These are phyloP conservation scores for Zasmidium angulare DNA, from an alignment of 2,329 filamentous ascomycete species.

Conservation along the genomic window DNA sequence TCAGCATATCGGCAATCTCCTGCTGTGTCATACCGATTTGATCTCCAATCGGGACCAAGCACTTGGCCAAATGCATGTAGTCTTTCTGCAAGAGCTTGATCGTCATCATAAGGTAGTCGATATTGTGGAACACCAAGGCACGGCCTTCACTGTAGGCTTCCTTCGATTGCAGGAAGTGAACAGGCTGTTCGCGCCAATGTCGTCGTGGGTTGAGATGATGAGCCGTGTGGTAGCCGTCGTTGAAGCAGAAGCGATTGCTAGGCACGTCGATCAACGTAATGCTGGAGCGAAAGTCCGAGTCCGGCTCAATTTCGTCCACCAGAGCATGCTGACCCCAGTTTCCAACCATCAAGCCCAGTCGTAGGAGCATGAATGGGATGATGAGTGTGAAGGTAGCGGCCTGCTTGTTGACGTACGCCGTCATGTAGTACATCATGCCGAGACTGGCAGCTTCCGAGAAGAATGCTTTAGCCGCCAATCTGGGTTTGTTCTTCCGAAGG, in stretches of 20 bases:
- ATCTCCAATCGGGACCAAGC: conserved; percentile 71
- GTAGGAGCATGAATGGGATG: conserved; percentile 64
- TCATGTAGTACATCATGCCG: conserved; percentile 50
- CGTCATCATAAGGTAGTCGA: conserved; percentile 78
- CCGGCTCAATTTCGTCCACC: conserved; percentile 71
- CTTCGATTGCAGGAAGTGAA: conserved; percentile 70
- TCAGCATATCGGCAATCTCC: conserved; percentile 63
- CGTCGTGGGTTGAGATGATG: conserved; percentile 76
- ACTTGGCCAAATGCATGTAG: conserved; percentile 67
- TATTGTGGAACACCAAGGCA: conserved; percentile 76
- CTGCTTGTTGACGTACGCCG: conserved; percentile 46
- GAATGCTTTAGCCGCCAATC: conserved; percentile 55
- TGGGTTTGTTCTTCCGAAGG: conserved; percentile 58
- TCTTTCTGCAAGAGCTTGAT: conserved; percentile 67
- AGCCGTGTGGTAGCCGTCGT: conserved; percentile 79
- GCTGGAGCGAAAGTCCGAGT: conserved; percentile 76
- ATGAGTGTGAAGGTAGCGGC: conserved; percentile 66
- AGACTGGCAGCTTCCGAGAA: conserved; percentile 64
- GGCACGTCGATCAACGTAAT: conserved; percentile 77
- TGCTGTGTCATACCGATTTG: conserved; percentile 67
- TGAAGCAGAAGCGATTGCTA: conserved; percentile 80
- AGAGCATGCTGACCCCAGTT: conserved; percentile 86
- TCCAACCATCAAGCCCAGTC: conserved; percentile 73
- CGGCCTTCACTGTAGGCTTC: conserved; percentile 63
- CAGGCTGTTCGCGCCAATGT: conserved; percentile 79